Conservation (phyloP, 176 grass and related monocot species). For the Triticum urartu region DNA sequence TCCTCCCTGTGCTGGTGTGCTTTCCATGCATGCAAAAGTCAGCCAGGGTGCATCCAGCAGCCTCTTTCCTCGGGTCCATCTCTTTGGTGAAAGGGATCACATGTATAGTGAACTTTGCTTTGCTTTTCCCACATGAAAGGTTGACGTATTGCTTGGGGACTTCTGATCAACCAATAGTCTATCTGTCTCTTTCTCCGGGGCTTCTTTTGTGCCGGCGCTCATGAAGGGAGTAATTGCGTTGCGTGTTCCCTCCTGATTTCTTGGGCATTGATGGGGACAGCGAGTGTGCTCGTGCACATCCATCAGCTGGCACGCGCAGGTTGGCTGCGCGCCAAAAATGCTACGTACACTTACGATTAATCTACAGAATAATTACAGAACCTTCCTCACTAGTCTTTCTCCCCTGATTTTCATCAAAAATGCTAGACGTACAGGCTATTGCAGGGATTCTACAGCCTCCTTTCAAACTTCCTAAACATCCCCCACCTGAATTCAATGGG, state of each 20-base stretch:
- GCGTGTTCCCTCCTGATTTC: conserved; percentile 48
- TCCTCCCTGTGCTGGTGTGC: neutral
- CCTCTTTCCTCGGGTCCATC: neutral
- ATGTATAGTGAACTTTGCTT: conserved; percentile 27
- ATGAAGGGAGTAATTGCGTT: conserved; percentile 44
- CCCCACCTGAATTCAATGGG: too few relatives aligned
- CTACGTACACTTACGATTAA: too few relatives aligned
- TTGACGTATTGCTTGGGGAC: conserved; percentile 39
- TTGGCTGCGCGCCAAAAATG: neutral
- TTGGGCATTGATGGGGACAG: conserved; percentile 51
- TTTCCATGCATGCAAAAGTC: conserved; percentile 54
- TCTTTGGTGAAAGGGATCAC: conserved; percentile 40
- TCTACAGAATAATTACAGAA: too few relatives aligned
- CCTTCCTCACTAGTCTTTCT: too few relatives aligned
- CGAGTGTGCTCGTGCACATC: neutral
- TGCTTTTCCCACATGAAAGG: conserved; percentile 21
- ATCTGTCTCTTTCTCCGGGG: neutral
- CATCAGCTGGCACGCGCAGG: conserved; percentile 4
- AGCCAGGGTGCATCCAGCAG: conserved; percentile 39
- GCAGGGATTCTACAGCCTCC: too few relatives aligned
- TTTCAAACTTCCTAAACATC: too few relatives aligned
- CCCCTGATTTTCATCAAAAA: too few relatives aligned
- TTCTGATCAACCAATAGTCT: neutral
- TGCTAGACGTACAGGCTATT: too few relatives aligned
- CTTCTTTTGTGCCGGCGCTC: conserved; percentile 17